These are phyloP conservation scores for Medicago ruthenica DNA, from an alignment of 306 rosid genomes.

Conservation along the genomic window DNA sequence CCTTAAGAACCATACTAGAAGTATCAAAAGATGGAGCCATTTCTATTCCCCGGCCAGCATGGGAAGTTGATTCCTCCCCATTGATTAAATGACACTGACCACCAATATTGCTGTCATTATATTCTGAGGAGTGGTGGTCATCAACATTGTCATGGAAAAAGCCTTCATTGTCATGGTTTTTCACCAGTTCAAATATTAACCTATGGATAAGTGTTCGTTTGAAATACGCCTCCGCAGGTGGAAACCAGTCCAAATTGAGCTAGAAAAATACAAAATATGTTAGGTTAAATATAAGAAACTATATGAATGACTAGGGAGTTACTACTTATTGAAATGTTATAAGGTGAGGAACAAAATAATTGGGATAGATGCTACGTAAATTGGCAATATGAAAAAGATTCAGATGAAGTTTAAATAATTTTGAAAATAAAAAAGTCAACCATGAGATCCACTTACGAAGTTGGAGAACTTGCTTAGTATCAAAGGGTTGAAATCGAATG, in stretches of 20 bases:
- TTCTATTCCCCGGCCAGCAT: conserved; percentile 57
- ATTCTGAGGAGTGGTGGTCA: no score
- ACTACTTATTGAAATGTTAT: background rate
- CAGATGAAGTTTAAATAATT: background rate
- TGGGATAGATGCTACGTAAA: background rate
- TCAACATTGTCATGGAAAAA: conserved; percentile 52
- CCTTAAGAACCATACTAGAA: conserved; percentile 65
- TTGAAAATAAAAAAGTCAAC: background rate
- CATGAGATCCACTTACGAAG: conserved; percentile 65
- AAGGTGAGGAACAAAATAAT: background rate
- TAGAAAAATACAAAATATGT: conserved; percentile 40
- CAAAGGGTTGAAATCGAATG: conserved; percentile 70
- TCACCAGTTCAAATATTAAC: conserved; percentile 62
- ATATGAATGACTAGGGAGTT: conserved; percentile 25
- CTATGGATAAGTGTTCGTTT: conserved; percentile 75
- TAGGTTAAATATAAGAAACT: conserved; percentile 29
- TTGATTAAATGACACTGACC: conserved; percentile 7
- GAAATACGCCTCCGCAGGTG: conserved; percentile 72
- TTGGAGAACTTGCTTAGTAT: conserved; percentile 59
- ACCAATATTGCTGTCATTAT: no score
- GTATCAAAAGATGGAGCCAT: conserved; percentile 50
- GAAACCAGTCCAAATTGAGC: conserved; percentile 83
- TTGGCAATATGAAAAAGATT: background rate
- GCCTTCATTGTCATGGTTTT: conserved; percentile 45
- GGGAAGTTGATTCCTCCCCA: conserved; percentile 50